Conservation (phyloP, 768 basidiomycete genomes). For the Boletus rufocinnamomeus region DNA sequence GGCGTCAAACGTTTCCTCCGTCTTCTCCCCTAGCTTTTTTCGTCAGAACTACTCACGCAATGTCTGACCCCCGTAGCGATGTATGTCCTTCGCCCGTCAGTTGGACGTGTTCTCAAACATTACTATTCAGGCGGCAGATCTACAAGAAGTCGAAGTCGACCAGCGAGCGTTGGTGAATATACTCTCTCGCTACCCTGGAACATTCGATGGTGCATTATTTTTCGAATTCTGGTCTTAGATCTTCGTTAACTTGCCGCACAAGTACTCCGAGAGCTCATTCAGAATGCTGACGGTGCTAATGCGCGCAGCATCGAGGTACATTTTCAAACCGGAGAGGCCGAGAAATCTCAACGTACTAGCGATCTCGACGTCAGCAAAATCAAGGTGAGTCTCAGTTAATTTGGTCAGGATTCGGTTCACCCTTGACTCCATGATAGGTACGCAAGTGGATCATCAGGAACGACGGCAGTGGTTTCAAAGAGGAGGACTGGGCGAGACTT, state of each 20-base stretch:
- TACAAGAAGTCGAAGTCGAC: slow-evolving; percentile 22
- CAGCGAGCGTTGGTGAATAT: slow-evolving; percentile 19
- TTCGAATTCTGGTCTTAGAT: not conserved
- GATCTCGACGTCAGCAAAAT: not conserved
- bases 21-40: not conserved
- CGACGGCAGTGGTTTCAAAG: not conserved
- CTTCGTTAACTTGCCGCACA: not conserved
- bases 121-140: not conserved
- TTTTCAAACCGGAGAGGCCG: not conserved
- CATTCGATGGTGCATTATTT: slow-evolving; percentile 9
- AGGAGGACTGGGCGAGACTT: not conserved
- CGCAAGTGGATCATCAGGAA: not conserved
- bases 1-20: not conserved
- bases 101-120: not conserved
- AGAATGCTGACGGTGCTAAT: not conserved
- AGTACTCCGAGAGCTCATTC: not conserved
- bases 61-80: not conserved
- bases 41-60: not conserved
- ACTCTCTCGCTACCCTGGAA: slow-evolving; percentile 21
- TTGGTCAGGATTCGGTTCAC: not conserved
- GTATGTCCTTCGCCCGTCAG: slow-evolving; percentile 2
- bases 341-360: not conserved
- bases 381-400: not conserved
- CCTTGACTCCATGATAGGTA: not conserved
- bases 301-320: not conserved